Evolutionary conservation across 164 flowering plant genomes (phyloP).

Genomic region (Platanus orientalis): DNA sequence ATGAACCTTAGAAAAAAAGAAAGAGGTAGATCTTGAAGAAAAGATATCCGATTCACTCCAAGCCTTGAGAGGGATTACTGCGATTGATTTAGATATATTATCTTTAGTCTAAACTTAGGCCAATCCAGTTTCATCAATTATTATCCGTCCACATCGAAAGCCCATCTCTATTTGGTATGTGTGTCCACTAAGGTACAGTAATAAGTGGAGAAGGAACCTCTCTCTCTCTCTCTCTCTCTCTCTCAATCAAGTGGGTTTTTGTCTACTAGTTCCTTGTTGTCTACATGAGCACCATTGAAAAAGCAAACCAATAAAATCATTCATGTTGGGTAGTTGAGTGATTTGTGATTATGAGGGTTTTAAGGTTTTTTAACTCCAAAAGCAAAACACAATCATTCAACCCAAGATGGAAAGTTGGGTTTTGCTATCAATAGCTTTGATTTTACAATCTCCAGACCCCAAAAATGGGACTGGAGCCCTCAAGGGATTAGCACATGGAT

Average conservation of each 20-base stretch:
- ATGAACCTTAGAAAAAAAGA: neutral
- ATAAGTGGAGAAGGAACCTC: neutral
- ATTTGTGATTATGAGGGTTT: constrained; percentile 7
- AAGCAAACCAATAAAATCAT: constrained; percentile 3
- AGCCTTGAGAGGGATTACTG: neutral
- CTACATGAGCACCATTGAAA: constrained; percentile 17
- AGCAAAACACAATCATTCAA: constrained; percentile 19
- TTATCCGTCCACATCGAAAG: neutral
- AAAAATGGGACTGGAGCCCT: no score
- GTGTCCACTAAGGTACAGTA: neutral
- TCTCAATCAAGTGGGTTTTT: no score
- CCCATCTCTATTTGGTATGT: neutral
- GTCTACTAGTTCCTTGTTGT: no score
- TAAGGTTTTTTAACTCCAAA: constrained; percentile 13
- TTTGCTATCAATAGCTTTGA: constrained; percentile 11
- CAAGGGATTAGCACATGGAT: constrained; percentile 12
- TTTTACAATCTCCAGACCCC: constrained; percentile 13
- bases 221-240: no score
- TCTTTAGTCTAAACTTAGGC: neutral
- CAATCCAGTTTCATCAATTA: neutral
- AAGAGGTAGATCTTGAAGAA: neutral
- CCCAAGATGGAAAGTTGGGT: constrained; percentile 14
- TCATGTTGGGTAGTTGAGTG: constrained; percentile 17
- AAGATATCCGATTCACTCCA: neutral
- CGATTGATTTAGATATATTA: neutral